Percentiles rank a stretch among this genome's conserved stretches.
phyloP scores from a whole-genome alignment of 441 rosid species.

The Aquilaria agallochum region DNA sequence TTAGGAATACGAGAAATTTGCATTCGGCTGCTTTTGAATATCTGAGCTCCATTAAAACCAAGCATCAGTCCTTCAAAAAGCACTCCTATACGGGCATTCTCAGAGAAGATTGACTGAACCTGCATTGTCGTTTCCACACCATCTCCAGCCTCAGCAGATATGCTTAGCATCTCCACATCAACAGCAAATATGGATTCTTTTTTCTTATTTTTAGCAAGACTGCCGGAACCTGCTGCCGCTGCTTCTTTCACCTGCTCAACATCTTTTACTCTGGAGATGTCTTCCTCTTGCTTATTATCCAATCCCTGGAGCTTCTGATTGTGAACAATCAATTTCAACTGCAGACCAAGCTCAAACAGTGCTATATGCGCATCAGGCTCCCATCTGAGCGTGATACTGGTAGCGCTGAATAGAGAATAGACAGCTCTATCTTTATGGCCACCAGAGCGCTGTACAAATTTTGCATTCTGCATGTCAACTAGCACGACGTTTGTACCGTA shows the following conservation, averaged over 20 bases:
- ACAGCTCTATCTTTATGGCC: constrained; percentile 77
- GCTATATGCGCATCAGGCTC: constrained; percentile 89
- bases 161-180: constrained; percentile 70
- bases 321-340: constrained; percentile 49
- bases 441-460: constrained; percentile 79
- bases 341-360: constrained; percentile 65
- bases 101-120: constrained; percentile 93
- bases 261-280: constrained; percentile 34
- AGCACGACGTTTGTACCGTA: constrained; percentile 53
- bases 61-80: constrained; percentile 87
- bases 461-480: constrained; percentile 78
- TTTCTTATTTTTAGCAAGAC: constrained; percentile 56
- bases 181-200: constrained; percentile 86
- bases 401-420: constrained; percentile 91
- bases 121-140: constrained; percentile 73
- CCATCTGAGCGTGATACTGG: constrained; percentile 75
- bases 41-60: constrained; percentile 63
- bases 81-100: constrained; percentile 87
- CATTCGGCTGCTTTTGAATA: constrained; percentile 79
- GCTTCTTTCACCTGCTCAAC: constrained; percentile 43
- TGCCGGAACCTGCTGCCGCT: constrained; percentile 24
- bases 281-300: constrained; percentile 27
- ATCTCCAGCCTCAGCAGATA: constrained; percentile 87
- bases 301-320: constrained; percentile 53
- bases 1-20: constrained; percentile 88